Percentiles rank a stretch among this genome's conserved stretches.
phyloP scores from a whole-genome alignment of 768 basidiomycete species.

The Lactarius deliciosus region DNA sequence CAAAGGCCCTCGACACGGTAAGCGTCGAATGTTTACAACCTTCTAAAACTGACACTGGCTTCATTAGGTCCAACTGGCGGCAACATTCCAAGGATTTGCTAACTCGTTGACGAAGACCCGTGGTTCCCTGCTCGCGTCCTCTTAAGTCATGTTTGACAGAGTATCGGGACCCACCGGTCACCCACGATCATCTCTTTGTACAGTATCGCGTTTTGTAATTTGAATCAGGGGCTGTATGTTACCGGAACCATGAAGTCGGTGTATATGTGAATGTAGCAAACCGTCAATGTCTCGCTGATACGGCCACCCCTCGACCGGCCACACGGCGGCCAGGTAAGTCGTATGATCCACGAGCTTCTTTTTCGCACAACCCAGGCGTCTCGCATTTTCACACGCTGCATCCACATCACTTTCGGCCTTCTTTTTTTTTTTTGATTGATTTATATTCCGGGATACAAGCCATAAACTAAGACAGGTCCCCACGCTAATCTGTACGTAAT shows the following conservation, averaged over 20 bases:
- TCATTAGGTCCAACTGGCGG: constrained; percentile 49
- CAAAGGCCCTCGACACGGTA: constrained; percentile 52
- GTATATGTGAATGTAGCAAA: background rate
- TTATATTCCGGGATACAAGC: no score
- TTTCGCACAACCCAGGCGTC: no score
- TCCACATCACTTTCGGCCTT: no score
- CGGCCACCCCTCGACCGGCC: no score
- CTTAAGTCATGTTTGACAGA: constrained; percentile 18
- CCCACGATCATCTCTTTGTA: background rate
- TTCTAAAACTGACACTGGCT: background rate
- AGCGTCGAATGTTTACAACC: constrained; percentile 19
- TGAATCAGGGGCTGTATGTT: background rate
- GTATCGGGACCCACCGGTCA: no score
- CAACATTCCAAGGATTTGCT: constrained; percentile 58
- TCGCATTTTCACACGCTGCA: no score
- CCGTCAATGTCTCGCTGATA: no score
- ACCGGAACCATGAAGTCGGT: background rate
- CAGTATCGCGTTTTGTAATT: background rate
- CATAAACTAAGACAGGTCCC: no score
- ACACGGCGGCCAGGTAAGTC: no score
- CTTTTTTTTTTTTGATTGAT: no score
- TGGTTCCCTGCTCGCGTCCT: constrained; percentile 42
- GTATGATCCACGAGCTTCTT: no score
- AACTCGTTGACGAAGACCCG: constrained; percentile 55
- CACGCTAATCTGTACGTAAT: no score